Conservation (phyloP, 78 protist species). For the Diacronema lutheri region DNA sequence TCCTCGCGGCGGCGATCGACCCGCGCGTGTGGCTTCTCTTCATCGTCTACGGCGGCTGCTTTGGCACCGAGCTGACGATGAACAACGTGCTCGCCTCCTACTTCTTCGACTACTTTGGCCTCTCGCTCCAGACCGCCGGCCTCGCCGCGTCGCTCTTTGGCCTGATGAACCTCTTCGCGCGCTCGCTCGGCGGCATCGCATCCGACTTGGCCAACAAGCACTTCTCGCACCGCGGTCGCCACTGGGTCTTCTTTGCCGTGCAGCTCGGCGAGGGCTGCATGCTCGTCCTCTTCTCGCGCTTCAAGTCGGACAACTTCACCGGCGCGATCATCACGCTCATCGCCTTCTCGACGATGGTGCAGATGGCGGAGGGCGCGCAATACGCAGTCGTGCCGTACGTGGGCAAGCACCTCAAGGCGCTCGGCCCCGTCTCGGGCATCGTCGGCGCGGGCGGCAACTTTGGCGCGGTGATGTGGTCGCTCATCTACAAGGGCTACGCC, state of each 20-base stretch:
- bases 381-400: constrained; percentile 11
- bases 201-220: not conserved
- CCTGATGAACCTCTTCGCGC: constrained; percentile 30
- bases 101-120: not conserved
- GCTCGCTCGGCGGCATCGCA: constrained; percentile 16
- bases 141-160: not conserved
- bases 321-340: not conserved
- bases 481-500: too few species aligned
- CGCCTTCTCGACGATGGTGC: constrained; percentile 10
- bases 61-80: constrained; percentile 18
- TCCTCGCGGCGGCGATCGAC: not conserved
- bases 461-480: constrained; percentile 1
- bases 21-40: not conserved
- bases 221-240: not conserved
- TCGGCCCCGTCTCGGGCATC: constrained; percentile 5
- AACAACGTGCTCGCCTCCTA: not conserved
- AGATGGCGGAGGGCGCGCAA: constrained; percentile 17
- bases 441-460: constrained; percentile 17
- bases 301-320: not conserved
- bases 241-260: not conserved
- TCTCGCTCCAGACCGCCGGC: not conserved
- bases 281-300: not conserved
- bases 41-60: constrained; percentile 3
- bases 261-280: not conserved
- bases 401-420: too few species aligned